Evolutionary conservation across 106 monocot species (phyloP).

Genomic region (Platanthera guangdongensis): DNA sequence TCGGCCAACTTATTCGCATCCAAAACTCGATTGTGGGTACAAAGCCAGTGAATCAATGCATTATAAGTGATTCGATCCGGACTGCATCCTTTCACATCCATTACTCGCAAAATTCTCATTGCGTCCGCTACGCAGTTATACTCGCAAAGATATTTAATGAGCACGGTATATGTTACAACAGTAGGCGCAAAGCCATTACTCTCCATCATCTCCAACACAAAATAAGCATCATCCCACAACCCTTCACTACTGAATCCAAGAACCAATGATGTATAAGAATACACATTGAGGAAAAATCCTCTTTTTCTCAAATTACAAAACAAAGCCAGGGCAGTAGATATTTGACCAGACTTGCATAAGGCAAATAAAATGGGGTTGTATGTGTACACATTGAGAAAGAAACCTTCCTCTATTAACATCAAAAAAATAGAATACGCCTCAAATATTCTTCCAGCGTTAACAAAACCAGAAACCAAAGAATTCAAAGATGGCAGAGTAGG

Average conservation of each 20-base stretch:
- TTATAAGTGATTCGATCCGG: slow-evolving; percentile 48
- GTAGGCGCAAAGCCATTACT: slow-evolving; percentile 26
- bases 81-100: slow-evolving; percentile 23
- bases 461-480: slow-evolving; percentile 27
- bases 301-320: slow-evolving; percentile 43
- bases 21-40: slow-evolving; percentile 10
- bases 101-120: slow-evolving; percentile 18
- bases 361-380: slow-evolving; percentile 54
- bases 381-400: slow-evolving; percentile 30
- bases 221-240: slow-evolving; percentile 42
- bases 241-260: slow-evolving; percentile 44
- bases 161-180: slow-evolving; percentile 42
- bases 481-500: slow-evolving; percentile 22
- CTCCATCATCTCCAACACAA: slow-evolving; percentile 29
- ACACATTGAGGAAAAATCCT: slow-evolving; percentile 34
- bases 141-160: slow-evolving; percentile 41
- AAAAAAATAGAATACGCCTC: slow-evolving; percentile 30
- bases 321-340: slow-evolving; percentile 23
- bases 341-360: slow-evolving; percentile 38
- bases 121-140: slow-evolving; percentile 22
- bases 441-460: slow-evolving; percentile 11
- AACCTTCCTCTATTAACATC: slow-evolving; percentile 25
- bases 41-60: slow-evolving; percentile 32
- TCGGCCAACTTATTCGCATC: slow-evolving; percentile 31
- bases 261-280: slow-evolving; percentile 50